These are phyloP conservation scores for Leccinum fibrillosum DNA, from an alignment of 768 basidiomycete species.

Conservation along the genomic window DNA sequence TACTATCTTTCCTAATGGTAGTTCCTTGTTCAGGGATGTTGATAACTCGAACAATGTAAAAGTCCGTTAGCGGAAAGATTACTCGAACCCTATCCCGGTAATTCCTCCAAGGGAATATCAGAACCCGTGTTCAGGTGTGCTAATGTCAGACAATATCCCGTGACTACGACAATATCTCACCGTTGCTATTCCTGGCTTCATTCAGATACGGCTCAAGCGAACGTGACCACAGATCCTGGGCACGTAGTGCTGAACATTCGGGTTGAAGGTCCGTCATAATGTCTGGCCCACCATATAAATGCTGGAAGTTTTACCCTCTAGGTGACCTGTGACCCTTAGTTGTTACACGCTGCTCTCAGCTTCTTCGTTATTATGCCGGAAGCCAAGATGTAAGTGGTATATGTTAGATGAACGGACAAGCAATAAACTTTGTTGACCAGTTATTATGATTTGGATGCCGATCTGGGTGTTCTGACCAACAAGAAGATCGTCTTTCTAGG, in stretches of 20 bases:
- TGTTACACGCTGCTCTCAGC: background rate
- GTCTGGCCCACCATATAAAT: slow-evolving; percentile 2
- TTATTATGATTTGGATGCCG: slow-evolving; percentile 63
- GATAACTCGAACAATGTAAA: background rate
- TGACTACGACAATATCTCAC: slow-evolving; percentile 16
- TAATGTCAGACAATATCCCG: slow-evolving; percentile 7
- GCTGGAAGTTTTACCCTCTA: background rate
- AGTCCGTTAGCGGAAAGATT: too few relatives aligned
- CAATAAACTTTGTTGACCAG: background rate
- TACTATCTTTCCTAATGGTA: slow-evolving; percentile 56
- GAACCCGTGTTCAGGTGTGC: slow-evolving; percentile 1
- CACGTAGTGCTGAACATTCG: background rate
- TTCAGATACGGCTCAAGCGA: slow-evolving; percentile 4
- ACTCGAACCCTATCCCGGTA: background rate
- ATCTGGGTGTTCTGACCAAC: slow-evolving; percentile 42
- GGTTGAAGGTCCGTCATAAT: slow-evolving; percentile 1
- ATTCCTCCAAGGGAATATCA: background rate
- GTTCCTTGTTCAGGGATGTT: slow-evolving; percentile 17
- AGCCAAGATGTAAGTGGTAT: slow-evolving; percentile 51
- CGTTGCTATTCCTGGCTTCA: slow-evolving; percentile 2
- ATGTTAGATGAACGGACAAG: background rate
- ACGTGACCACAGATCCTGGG: slow-evolving; percentile 7
- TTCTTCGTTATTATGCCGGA: slow-evolving; percentile 24
- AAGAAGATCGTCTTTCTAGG: slow-evolving; percentile 62
- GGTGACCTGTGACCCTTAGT: background rate